These are phyloP conservation scores for Perilla frutescens DNA, from an alignment of 257 asterid genomes.

Conservation along the genomic window DNA sequence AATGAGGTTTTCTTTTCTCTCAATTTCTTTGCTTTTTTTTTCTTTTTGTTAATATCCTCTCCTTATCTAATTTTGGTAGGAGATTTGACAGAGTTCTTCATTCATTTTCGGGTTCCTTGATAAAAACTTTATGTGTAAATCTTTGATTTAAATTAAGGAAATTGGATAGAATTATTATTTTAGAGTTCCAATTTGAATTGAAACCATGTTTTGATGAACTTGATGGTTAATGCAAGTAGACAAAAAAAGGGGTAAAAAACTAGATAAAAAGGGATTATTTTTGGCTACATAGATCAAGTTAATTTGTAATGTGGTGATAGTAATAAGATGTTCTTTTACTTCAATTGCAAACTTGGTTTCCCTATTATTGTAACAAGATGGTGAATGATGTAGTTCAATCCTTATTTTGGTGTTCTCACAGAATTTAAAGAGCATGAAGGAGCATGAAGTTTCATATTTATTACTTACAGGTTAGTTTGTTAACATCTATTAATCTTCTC, in stretches of 20 bases:
- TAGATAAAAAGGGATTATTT: not conserved
- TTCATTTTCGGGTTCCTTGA: not conserved
- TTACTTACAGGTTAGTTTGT: too few relatives aligned
- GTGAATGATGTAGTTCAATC: too few relatives aligned
- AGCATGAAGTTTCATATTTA: too few relatives aligned
- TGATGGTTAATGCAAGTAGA: not conserved
- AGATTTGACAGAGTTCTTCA: not conserved
- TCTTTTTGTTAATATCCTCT: not conserved
- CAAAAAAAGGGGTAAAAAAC: not conserved
- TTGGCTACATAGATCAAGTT: too few relatives aligned
- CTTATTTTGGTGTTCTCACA: too few relatives aligned
- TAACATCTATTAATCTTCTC: too few relatives aligned
- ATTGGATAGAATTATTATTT: not conserved
- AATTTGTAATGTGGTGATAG: too few relatives aligned
- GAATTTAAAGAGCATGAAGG: too few relatives aligned
- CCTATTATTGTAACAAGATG: too few relatives aligned
- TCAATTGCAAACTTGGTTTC: too few relatives aligned
- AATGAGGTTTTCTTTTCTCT: slow-evolving; percentile 62
- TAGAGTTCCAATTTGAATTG: not conserved
- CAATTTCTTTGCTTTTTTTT: not conserved
- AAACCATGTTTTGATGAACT: slow-evolving; percentile 1
- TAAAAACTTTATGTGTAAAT: not conserved
- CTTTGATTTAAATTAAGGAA: not conserved
- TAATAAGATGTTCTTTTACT: too few relatives aligned
- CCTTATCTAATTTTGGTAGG: not conserved